phyloP scores from a whole-genome alignment of 2,329 filamentous ascomycete genomes.

The Fusarium zealandicum region DNA sequence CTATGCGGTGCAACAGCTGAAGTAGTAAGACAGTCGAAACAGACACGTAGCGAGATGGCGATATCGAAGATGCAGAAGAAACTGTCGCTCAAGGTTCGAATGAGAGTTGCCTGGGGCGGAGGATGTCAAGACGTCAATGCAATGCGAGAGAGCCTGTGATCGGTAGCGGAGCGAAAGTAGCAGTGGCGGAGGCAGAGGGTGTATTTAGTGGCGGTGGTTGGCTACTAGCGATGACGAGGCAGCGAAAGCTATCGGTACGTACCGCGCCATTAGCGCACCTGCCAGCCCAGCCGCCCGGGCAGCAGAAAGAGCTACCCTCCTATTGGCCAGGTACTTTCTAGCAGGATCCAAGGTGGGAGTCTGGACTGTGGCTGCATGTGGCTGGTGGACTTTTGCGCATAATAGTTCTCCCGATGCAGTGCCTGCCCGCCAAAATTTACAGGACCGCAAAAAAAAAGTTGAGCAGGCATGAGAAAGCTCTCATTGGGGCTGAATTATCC shows the following conservation, averaged over 20 bases:
- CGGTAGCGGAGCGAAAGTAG: conserved; percentile 13
- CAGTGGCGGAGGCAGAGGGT: conserved; percentile 16
- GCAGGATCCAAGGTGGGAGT: too few species aligned
- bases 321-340: conserved; percentile 20
- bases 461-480: conserved; percentile 22
- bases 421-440: conserved; percentile 47
- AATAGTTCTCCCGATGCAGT: conserved; percentile 25
- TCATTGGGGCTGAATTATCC: conserved; percentile 17
- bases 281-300: neutral
- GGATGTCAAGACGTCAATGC: conserved; percentile 33
- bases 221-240: conserved; percentile 41
- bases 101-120: conserved; percentile 32
- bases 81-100: conserved; percentile 1
- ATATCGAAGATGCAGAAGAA: conserved; percentile 6
- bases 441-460: conserved; percentile 43
- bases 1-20: conserved; percentile 2
- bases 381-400: neutral
- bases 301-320: neutral
- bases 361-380: too few species aligned
- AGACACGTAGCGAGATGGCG: conserved; percentile 12
- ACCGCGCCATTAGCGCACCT: conserved; percentile 1
- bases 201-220: conserved; percentile 39
- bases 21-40: conserved; percentile 1
- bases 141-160: conserved; percentile 12
- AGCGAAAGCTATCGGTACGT: conserved; percentile 23